Evolutionary conservation across 306 rosid species (phyloP).

Genomic region (Neltuma alba): DNA sequence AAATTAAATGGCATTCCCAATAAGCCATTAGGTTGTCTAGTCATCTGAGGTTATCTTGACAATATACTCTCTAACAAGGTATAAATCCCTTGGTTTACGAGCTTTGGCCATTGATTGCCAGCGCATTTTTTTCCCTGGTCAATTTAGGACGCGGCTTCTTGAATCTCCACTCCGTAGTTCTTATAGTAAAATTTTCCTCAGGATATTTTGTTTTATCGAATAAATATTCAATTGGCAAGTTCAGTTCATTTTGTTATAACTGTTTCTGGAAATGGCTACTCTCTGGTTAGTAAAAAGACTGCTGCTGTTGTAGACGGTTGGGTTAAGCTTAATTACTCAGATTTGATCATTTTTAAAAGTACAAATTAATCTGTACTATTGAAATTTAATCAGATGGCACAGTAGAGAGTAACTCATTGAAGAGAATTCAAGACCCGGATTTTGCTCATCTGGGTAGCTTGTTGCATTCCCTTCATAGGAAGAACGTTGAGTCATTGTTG

Average conservation of each 20-base stretch:
- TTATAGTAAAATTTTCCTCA: slow-evolving; percentile 2
- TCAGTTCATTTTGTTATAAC: not conserved
- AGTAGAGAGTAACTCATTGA: not conserved
- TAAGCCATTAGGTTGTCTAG: not conserved
- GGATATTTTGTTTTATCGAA: slow-evolving; percentile 32
- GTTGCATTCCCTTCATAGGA: not conserved
- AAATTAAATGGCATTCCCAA: slow-evolving; percentile 15
- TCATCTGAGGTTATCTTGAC: slow-evolving; percentile 8
- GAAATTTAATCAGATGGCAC: not conserved
- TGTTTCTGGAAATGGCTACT: not conserved
- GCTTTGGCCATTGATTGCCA: slow-evolving; percentile 13
- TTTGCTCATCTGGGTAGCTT: not conserved
- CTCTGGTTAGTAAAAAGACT: not conserved
- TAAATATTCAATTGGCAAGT: slow-evolving; percentile 21
- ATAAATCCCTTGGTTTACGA: not conserved
- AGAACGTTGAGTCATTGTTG: too few species aligned
- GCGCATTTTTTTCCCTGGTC: not conserved
- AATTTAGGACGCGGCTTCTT: not conserved
- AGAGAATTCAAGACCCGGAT: not conserved
- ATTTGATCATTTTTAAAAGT: not conserved
- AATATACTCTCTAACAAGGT: slow-evolving; percentile 18
- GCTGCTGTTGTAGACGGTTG: not conserved
- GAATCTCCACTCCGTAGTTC: slow-evolving; percentile 5
- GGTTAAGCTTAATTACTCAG: not conserved
- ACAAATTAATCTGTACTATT: not conserved